Percentiles rank a stretch among this genome's conserved stretches.
phyloP scores from a whole-genome alignment of 2,329 filamentous ascomycete species.

The Cordyceps farinosa region DNA sequence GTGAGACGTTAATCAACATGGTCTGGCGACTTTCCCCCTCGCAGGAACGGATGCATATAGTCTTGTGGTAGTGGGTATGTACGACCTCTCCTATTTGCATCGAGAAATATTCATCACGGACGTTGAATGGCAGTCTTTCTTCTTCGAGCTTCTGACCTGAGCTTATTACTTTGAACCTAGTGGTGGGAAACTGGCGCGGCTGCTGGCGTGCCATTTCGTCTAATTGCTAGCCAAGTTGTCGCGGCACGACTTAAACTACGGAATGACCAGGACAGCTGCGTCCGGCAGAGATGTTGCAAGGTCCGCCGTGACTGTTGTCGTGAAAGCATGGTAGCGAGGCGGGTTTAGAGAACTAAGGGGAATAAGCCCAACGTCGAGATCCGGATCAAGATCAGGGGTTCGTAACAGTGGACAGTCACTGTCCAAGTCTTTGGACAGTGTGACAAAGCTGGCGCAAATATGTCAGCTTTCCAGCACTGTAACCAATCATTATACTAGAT shows the following conservation, averaged over 20 bases:
- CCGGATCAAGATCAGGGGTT: too few relatives aligned
- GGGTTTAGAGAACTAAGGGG: not conserved
- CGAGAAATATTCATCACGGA: constrained; percentile 33
- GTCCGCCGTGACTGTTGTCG: not conserved
- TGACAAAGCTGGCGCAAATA: too few relatives aligned
- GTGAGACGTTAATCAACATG: constrained; percentile 1
- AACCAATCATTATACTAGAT: too few relatives aligned
- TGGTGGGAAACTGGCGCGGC: constrained; percentile 17
- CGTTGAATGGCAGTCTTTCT: constrained; percentile 27
- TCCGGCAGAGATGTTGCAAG: not conserved
- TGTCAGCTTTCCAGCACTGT: too few relatives aligned
- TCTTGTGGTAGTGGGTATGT: constrained; percentile 30
- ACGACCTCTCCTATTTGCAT: constrained; percentile 34
- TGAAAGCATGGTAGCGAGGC: constrained; percentile 2
- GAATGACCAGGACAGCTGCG: not conserved
- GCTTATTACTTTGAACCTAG: constrained; percentile 22
- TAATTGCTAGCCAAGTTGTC: not conserved
- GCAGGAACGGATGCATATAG: constrained; percentile 25
- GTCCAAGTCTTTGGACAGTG: too few relatives aligned
- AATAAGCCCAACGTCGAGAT: too few relatives aligned
- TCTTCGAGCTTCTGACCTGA: constrained; percentile 27
- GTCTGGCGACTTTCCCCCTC: constrained; percentile 8
- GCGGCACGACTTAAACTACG: not conserved
- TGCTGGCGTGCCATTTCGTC: not conserved
- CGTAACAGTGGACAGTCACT: too few relatives aligned